A percentile compares a stretch with the other conserved stretches of the same genome.
Evolutionary conservation across 441 rosid genomes (phyloP).

Genomic region (Arabidopsis hybrid): DNA sequence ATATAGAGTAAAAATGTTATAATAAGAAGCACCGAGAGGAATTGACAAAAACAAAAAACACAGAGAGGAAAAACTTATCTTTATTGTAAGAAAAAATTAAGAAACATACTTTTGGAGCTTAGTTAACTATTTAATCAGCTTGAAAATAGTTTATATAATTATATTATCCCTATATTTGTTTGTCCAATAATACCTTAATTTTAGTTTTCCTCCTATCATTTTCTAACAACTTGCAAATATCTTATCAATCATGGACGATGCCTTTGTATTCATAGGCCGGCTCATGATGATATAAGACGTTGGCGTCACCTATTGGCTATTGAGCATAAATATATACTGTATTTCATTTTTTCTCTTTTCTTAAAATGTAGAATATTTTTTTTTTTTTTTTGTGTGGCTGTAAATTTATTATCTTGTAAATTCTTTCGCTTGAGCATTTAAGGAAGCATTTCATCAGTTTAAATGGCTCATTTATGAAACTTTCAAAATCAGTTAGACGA

Average conservation of each 20-base stretch:
- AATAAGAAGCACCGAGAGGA: not conserved
- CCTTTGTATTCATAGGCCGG: constrained; percentile 39
- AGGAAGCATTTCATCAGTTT: constrained; percentile 26
- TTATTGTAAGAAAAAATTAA: not conserved
- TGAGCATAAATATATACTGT: not conserved
- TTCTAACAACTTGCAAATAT: constrained; percentile 39
- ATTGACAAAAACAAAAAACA: not conserved
- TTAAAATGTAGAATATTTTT: not conserved
- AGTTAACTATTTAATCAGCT: not conserved
- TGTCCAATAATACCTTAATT: constrained; percentile 22
- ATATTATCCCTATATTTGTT: not conserved
- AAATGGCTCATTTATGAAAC: constrained; percentile 32
- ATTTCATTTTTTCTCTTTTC: not conserved
- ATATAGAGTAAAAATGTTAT: not conserved
- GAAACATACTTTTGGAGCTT: constrained; percentile 1
- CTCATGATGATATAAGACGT: constrained; percentile 31
- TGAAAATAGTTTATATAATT: not conserved
- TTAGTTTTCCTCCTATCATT: constrained; percentile 32
- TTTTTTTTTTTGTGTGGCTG: not conserved
- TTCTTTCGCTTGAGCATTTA: constrained; percentile 19
- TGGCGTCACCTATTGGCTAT: constrained; percentile 3
- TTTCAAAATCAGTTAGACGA: constrained; percentile 25
- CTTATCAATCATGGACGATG: constrained; percentile 29
- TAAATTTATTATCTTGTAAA: constrained; percentile 6
- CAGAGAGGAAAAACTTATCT: not conserved